Conservation (phyloP, 345 rosid genomes). For the Conringia planisiliqua region DNA sequence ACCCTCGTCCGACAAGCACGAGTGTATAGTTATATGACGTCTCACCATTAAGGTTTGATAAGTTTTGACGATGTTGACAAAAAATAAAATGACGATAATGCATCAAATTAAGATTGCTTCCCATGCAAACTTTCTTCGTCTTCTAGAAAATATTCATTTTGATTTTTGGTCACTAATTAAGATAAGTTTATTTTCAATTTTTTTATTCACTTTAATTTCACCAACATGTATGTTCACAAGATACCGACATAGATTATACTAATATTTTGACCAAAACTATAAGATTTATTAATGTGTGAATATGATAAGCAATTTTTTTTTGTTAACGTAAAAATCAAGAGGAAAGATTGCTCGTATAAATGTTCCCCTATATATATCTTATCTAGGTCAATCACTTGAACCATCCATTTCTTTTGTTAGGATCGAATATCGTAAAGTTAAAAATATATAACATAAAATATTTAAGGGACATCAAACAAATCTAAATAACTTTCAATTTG, state of each 20-base stretch:
- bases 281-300: neutral
- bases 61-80: neutral
- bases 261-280: neutral
- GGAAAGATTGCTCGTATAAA: neutral
- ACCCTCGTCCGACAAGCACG: conserved; percentile 5
- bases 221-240: conserved; percentile 3
- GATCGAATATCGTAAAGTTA: neutral
- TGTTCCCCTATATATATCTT: neutral
- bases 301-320: neutral
- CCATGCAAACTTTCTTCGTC: conserved; percentile 26
- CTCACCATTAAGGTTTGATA: neutral
- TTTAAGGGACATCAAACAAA: neutral
- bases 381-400: neutral
- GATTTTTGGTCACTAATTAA: neutral
- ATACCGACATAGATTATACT: neutral
- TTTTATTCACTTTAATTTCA: neutral
- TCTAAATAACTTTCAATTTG: neutral
- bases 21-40: conserved; percentile 6
- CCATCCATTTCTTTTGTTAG: neutral
- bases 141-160: conserved; percentile 3
- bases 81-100: neutral
- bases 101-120: conserved; percentile 18
- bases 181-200: neutral
- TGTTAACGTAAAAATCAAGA: neutral
- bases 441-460: neutral